These are phyloP conservation scores for Rhizodiscina lignyota DNA, from an alignment of 495 filamentous ascomycete species.

Conservation along the genomic window DNA sequence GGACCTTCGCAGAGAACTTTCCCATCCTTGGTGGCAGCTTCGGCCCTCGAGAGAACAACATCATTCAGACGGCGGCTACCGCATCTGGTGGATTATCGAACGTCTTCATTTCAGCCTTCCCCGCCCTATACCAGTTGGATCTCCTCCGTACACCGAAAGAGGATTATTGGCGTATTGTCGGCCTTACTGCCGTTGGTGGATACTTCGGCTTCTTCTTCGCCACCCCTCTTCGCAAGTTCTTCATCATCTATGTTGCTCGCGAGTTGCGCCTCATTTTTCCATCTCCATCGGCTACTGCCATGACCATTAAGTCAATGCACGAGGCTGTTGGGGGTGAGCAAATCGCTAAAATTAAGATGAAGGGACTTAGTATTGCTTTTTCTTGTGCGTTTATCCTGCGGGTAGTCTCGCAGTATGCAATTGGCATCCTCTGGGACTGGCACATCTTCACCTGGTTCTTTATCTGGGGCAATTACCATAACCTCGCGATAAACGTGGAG, in stretches of 20 bases:
- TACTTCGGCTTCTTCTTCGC: constrained; percentile 55
- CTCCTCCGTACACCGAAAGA: constrained; percentile 34
- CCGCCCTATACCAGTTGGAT: constrained; percentile 42
- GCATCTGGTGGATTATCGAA: constrained; percentile 45
- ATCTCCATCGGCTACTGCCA: constrained; percentile 40
- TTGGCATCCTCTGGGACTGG: constrained; percentile 52
- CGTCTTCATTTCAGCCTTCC: constrained; percentile 47
- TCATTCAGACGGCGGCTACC: constrained; percentile 45
- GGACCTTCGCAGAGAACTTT: constrained; percentile 26
- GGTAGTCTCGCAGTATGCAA: constrained; percentile 41
- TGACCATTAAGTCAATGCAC: constrained; percentile 51
- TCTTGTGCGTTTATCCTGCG: constrained; percentile 30
- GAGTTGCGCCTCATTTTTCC: constrained; percentile 48
- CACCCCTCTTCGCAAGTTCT: constrained; percentile 49
- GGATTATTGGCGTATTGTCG: constrained; percentile 41
- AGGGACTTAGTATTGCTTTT: constrained; percentile 37
- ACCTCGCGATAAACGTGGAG: constrained; percentile 39
- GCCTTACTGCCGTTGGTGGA: constrained; percentile 43
- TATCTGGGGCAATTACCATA: constrained; percentile 41
- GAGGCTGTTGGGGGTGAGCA: constrained; percentile 31
- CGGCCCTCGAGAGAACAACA: constrained; percentile 51
- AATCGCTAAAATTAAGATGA: constrained; percentile 43
- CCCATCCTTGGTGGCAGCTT: constrained; percentile 44
- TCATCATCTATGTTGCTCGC: constrained; percentile 46
- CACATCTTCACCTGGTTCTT: constrained; percentile 47